These are phyloP conservation scores for Thyridium curvatum DNA, from an alignment of 2,329 filamentous ascomycete genomes.

Conservation along the genomic window DNA sequence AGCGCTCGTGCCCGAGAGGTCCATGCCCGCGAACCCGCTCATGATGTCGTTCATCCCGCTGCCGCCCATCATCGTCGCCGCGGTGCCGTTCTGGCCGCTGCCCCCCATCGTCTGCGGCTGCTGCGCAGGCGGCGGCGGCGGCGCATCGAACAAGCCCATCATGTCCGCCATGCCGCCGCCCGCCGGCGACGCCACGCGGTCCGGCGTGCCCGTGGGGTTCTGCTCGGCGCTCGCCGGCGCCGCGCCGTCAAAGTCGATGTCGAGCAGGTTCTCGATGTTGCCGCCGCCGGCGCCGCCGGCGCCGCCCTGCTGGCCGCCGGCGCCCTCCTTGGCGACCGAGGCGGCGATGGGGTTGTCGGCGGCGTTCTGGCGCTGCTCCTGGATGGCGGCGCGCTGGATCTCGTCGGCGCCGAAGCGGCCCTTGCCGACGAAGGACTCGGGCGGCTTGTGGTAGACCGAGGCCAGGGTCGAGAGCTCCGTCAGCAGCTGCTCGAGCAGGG, in stretches of 20 bases:
- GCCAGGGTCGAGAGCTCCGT: constrained; percentile 88
- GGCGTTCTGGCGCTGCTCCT: constrained; percentile 89
- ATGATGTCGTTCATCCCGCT: constrained; percentile 77
- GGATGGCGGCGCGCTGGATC: constrained; percentile 90
- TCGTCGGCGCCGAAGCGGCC: constrained; percentile 90
- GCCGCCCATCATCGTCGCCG: constrained; percentile 5
- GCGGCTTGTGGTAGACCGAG: constrained; percentile 97
- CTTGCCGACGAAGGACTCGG: constrained; percentile 95
- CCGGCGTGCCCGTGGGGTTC: constrained; percentile 52
- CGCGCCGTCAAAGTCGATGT: constrained; percentile 66
- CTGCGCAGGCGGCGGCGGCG: constrained; percentile 35
- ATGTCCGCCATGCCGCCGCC: constrained; percentile 51
- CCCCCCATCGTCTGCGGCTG: constrained; percentile 17
- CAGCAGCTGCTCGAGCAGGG: constrained; percentile 84
- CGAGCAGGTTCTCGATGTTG: constrained; percentile 90
- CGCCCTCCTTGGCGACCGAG: constrained; percentile 62
- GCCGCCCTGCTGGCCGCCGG: constrained; percentile 47
- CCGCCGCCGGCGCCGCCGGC: constrained; percentile 47
- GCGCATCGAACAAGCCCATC: constrained; percentile 65
- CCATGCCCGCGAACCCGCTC: constrained; percentile 79
- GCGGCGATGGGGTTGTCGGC: constrained; percentile 92
- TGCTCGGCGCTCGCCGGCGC: constrained; percentile 79
- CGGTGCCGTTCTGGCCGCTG: constrained; percentile 26
- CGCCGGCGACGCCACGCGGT: constrained; percentile 60
- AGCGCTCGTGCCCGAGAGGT: constrained; percentile 60